phyloP scores from a whole-genome alignment of 805 yeast species.

The Candida cerambycidarum region DNA sequence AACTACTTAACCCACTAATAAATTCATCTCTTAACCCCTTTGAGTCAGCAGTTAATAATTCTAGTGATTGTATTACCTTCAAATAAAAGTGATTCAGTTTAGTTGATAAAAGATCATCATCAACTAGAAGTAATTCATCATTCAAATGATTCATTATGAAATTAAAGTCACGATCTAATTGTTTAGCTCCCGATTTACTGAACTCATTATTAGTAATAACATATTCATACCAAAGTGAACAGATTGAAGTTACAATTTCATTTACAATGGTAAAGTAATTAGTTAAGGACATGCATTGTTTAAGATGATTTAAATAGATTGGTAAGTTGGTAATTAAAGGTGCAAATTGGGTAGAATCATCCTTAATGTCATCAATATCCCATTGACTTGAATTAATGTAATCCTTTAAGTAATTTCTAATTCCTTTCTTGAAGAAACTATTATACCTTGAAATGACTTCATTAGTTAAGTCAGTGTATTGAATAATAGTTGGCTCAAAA shows the following conservation, averaged over 20 bases:
- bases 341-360: slow-evolving; percentile 21
- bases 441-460: slow-evolving; percentile 24
- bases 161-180: slow-evolving; percentile 31
- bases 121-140: slow-evolving; percentile 19
- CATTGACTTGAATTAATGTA: slow-evolving; percentile 40
- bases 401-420: slow-evolving; percentile 29
- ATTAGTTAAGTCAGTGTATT: slow-evolving; percentile 22
- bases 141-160: slow-evolving; percentile 19
- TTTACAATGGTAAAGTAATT: slow-evolving; percentile 33
- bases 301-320: slow-evolving; percentile 24
- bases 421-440: slow-evolving; percentile 33
- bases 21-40: slow-evolving; percentile 22
- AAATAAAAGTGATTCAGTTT: slow-evolving; percentile 22
- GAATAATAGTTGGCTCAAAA: slow-evolving; percentile 26
- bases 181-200: slow-evolving; percentile 30
- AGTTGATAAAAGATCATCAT: slow-evolving; percentile 13
- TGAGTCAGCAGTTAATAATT: slow-evolving; percentile 26
- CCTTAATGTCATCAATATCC: slow-evolving; percentile 21
- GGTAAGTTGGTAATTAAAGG: slow-evolving; percentile 25
- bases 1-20: slow-evolving; percentile 15
- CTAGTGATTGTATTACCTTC: slow-evolving; percentile 29
- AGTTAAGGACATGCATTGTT: slow-evolving; percentile 22
- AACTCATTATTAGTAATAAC: slow-evolving; percentile 41
- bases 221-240: slow-evolving; percentile 34
- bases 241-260: slow-evolving; percentile 25